Evolutionary conservation across 352 stramenopile species (phyloP).

Genomic region (Pythium myriotylum): DNA sequence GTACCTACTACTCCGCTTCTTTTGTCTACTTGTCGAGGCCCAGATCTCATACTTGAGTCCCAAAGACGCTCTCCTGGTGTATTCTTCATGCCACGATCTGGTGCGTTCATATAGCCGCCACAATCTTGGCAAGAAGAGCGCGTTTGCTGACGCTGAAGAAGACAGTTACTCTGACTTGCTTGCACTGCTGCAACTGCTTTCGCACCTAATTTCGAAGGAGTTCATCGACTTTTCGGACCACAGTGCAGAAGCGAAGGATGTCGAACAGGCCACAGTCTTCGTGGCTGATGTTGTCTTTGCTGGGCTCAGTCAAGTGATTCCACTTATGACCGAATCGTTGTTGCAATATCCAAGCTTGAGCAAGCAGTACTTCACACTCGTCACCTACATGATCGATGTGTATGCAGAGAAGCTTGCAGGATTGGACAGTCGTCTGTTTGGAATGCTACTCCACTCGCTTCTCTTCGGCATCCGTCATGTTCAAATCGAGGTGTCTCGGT

Average conservation of each 20-base stretch:
- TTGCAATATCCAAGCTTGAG: slow-evolving; percentile 85
- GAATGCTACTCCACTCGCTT: slow-evolving; percentile 74
- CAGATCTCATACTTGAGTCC: slow-evolving; percentile 79
- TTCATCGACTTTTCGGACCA: slow-evolving; percentile 88
- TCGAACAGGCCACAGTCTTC: slow-evolving; percentile 60
- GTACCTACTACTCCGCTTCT: slow-evolving; percentile 74
- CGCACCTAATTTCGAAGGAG: slow-evolving; percentile 79
- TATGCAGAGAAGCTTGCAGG: slow-evolving; percentile 78
- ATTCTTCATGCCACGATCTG: slow-evolving; percentile 69
- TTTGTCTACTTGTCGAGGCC: slow-evolving; percentile 77
- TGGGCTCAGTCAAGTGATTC: slow-evolving; percentile 83
- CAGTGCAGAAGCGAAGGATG: slow-evolving; percentile 55
- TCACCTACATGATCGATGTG: slow-evolving; percentile 87
- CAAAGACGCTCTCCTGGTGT: slow-evolving; percentile 71
- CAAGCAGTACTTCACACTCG: slow-evolving; percentile 89
- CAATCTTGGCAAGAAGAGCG: slow-evolving; percentile 72
- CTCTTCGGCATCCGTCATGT: slow-evolving; percentile 78
- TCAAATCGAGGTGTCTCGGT: slow-evolving; percentile 70
- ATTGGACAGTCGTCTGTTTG: slow-evolving; percentile 67
- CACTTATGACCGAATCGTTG: slow-evolving; percentile 89
- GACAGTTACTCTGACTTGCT: slow-evolving; percentile 77
- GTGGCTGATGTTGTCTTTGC: slow-evolving; percentile 90
- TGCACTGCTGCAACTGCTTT: slow-evolving; percentile 78
- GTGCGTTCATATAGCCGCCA: slow-evolving; percentile 68
- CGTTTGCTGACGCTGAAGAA: slow-evolving; percentile 67